A percentile compares a stretch with the other conserved stretches of the same genome.
phyloP scores from a whole-genome alignment of 257 asterid genomes.

The Ophiorrhiza pumila region DNA sequence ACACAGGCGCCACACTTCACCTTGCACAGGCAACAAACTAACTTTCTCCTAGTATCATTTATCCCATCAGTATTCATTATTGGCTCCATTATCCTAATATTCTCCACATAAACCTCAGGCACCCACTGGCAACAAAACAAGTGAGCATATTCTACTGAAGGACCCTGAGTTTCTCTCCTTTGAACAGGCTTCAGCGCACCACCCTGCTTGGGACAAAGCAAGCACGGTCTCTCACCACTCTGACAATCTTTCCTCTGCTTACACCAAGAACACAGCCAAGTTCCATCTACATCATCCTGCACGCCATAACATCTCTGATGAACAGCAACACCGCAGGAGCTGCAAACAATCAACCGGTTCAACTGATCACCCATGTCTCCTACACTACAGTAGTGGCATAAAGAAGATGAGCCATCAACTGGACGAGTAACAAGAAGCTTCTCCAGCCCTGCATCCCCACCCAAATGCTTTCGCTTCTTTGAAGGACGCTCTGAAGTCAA shows the following conservation, averaged over 20 bases:
- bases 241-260: slow-evolving; percentile 42
- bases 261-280: slow-evolving; percentile 95
- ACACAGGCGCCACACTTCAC: slow-evolving; percentile 92
- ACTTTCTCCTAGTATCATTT: slow-evolving; percentile 66
- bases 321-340: slow-evolving; percentile 72
- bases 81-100: slow-evolving; percentile 83
- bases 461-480: slow-evolving; percentile 85
- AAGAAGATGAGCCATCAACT: slow-evolving; percentile 64
- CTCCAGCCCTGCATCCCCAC: slow-evolving; percentile 88
- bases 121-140: slow-evolving; percentile 95
- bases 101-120: slow-evolving; percentile 85
- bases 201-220: slow-evolving; percentile 79
- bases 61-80: slow-evolving; percentile 62
- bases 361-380: slow-evolving; percentile 59
- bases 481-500: slow-evolving; percentile 83
- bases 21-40: slow-evolving; percentile 89
- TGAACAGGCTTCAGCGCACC: slow-evolving; percentile 88
- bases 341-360: slow-evolving; percentile 68
- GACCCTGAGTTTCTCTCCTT: slow-evolving; percentile 35
- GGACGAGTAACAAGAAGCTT: slow-evolving; percentile 76
- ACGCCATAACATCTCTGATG: slow-evolving; percentile 98
- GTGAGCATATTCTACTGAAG: slow-evolving; percentile 61
- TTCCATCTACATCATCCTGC: slow-evolving; percentile 64
- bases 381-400: slow-evolving; percentile 82
- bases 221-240: slow-evolving; percentile 52